A percentile compares a stretch with the other conserved stretches of the same genome.
Conservation (phyloP, 192 early-diverging fungal genomes). For the Backusella psychrophila region DNA sequence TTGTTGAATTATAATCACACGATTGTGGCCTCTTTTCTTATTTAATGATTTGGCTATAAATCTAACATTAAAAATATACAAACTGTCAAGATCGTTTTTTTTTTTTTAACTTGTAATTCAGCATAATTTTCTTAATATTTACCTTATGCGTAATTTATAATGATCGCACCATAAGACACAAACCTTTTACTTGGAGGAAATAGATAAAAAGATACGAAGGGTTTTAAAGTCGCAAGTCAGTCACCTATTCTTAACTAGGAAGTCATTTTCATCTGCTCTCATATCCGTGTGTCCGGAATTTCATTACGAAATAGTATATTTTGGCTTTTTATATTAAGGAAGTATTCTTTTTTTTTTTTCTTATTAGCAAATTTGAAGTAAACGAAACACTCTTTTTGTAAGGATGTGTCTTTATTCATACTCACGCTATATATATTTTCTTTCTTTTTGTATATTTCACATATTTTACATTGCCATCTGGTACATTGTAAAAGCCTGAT, state of each 20-base stretch:
- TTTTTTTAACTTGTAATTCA: no score
- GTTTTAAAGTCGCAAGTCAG: background rate
- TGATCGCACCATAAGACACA: no score
- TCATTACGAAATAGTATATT: background rate
- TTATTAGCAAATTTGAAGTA: background rate
- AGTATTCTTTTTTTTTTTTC: background rate
- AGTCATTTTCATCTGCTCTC: background rate
- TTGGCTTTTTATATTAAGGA: background rate
- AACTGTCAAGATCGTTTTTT: no score
- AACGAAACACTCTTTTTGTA: background rate
- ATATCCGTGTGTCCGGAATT: background rate
- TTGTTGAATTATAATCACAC: background rate
- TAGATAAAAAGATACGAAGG: background rate
- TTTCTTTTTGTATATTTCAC: background rate
- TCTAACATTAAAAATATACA: background rate
- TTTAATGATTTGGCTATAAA: background rate
- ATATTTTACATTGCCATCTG: background rate
- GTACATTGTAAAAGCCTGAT: background rate
- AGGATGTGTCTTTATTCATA: background rate
- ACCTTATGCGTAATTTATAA: no score
- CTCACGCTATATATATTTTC: background rate
- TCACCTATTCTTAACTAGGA: background rate
- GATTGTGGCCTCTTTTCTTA: background rate
- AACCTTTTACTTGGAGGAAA: background rate
- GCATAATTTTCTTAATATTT: no score